Percentiles rank a stretch among this genome's conserved stretches.
Conservation (phyloP, 2,329 filamentous ascomycete species). For the Cercospora sp. region DNA sequence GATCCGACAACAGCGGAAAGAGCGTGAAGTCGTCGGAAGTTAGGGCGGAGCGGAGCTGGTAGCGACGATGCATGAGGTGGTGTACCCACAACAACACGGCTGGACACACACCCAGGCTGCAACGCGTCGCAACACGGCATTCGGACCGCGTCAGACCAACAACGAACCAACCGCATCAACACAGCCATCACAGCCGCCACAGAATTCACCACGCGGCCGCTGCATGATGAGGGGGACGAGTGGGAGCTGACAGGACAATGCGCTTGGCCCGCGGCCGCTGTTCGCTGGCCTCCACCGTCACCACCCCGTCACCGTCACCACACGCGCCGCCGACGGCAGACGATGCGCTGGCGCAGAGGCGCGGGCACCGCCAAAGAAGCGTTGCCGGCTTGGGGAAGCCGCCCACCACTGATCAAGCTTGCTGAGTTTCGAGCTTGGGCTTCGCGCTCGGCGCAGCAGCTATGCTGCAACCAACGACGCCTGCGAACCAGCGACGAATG, state of each 20-base stretch:
- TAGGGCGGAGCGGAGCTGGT: background rate
- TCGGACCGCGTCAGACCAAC: background rate
- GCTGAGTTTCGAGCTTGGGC: background rate
- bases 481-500: background rate
- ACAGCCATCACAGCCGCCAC: background rate
- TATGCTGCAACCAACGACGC: background rate
- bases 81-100: background rate
- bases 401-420: background rate
- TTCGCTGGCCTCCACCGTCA: background rate
- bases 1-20: background rate
- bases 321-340: background rate
- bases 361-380: background rate
- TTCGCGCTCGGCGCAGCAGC: background rate
- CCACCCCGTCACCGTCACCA: background rate
- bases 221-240: background rate
- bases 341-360: background rate
- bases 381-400: background rate
- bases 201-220: background rate
- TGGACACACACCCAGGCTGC: background rate
- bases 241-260: background rate
- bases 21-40: background rate
- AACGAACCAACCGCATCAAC: background rate
- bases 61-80: background rate
- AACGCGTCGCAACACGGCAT: background rate
- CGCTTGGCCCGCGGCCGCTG: background rate